Evolutionary conservation across 805 yeast species (phyloP).

Genomic region (Clavispora vitiphila): DNA sequence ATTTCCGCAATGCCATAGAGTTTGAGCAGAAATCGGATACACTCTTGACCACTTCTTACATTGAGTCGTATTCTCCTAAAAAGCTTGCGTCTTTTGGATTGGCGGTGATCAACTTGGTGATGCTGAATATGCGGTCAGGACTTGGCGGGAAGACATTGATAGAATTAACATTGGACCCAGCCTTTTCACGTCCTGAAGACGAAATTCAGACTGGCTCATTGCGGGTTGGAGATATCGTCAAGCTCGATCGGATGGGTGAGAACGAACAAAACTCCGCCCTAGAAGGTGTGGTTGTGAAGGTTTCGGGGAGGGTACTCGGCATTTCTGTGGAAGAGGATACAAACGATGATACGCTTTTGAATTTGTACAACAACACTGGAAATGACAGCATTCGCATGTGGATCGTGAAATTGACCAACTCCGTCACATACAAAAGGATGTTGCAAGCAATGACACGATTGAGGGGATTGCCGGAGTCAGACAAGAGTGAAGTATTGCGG

Average conservation of each 20-base stretch:
- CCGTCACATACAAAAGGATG: conserved; percentile 75
- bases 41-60: conserved; percentile 27
- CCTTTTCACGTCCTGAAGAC: conserved; percentile 26
- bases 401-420: conserved; percentile 64
- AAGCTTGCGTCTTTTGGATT: conserved; percentile 65
- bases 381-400: conserved; percentile 46
- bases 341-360: conserved; percentile 47
- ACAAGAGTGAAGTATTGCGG: conserved; percentile 32
- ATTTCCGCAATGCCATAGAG: conserved; percentile 28
- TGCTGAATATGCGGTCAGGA: conserved; percentile 66
- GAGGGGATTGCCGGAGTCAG: conserved; percentile 39
- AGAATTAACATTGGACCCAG: conserved; percentile 57
- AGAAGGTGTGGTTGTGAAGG: conserved; percentile 64
- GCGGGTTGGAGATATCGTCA: conserved; percentile 74
- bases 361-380: conserved; percentile 40
- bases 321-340: conserved; percentile 52
- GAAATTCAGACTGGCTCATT: conserved; percentile 47
- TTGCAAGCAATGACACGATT: conserved; percentile 67
- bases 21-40: conserved; percentile 35
- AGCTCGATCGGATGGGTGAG: conserved; percentile 43
- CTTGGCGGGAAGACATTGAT: conserved; percentile 69
- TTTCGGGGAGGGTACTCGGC: conserved; percentile 43
- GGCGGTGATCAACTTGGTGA: conserved; percentile 63
- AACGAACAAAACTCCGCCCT: conserved; percentile 24
- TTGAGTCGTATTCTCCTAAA: conserved; percentile 47